Base-by-base conservation (phyloP, 139 green algal genomes). In the Haematococcus lacustris region DNA sequence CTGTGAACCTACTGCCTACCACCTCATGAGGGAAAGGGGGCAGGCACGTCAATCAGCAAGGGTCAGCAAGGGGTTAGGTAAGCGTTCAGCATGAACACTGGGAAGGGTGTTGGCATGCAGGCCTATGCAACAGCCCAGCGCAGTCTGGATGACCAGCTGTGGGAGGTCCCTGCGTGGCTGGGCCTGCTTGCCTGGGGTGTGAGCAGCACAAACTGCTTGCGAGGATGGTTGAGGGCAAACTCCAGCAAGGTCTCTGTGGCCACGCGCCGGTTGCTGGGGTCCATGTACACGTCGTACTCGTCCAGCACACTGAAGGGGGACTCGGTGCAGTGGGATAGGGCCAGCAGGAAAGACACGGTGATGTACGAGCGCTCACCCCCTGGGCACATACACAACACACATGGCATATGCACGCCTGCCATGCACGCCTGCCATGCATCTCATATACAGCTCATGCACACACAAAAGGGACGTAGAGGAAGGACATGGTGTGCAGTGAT, bases 211-310 rank as follows among this genome's bases (percentile, higher is more conserved):
- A 89, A 93, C 78, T 96, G 91, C 71, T 85, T 79, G 37, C 85
- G 67, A 2, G 39, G 5, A 32, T 87, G 61, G 32, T 91, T 79
- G n/a, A 65, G 26, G 0, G 88, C 88, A 78, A 90, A 92, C 73
- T 91, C 70, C 43, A 96, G 78, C 6, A 96, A 82, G 41, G 85
- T 85, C 78, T 92, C 76, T 47, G 90, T 90, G 40, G 87, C 86
- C 1, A 87, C 68, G 43, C 79, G 77, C 7, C 88, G 71, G 80
- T 89, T 88, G 38, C 89, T 75, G 51, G 79, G 67, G 73, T 93
- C 90, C 90, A 96, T 94, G 84, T 89, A 94, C 38, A 81, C 85
- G 74, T 97, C 92, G 60, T 93, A 96, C 80, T 97, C 93, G 75
- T 97, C 91, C 75, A 95, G 83, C 39, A 85, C 88, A 3, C 89